A percentile compares a stretch with the other conserved stretches of the same genome.
phyloP scores from a whole-genome alignment of 208 protist genomes.

The Leishmania braziliensis region DNA sequence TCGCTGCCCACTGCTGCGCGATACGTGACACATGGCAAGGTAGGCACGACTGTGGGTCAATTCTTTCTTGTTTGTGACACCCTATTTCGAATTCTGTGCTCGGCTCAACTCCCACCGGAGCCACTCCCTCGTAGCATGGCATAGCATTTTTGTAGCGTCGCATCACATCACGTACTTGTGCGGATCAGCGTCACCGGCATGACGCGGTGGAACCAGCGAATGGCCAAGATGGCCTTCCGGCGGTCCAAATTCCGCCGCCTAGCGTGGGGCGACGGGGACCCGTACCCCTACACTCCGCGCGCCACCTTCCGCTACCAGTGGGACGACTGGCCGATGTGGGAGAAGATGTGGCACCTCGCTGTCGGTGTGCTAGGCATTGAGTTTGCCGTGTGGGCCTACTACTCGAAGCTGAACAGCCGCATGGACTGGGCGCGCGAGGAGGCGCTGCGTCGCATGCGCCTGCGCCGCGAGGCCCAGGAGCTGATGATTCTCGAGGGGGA shows the following conservation, averaged over 20 bases:
- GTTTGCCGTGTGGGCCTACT: conserved; percentile 84
- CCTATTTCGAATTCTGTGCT: no score
- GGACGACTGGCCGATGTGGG: conserved; percentile 91
- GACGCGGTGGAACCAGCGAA: conserved; percentile 88
- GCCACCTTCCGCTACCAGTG: conserved; percentile 91
- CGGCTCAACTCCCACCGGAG: no score
- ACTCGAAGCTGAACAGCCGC: conserved; percentile 81
- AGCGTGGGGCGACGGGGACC: conserved; percentile 89
- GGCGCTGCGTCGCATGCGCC: conserved; percentile 88
- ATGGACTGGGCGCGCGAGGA: conserved; percentile 92
- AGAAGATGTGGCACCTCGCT: conserved; percentile 85
- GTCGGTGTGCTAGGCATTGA: conserved; percentile 65
- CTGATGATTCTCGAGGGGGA: conserved; percentile 89
- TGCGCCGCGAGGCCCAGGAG: conserved; percentile 87
- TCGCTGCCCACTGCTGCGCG: no score
- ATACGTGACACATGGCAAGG: no score
- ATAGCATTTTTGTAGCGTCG: neutral
- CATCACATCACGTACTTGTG: neutral
- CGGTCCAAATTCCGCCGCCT: conserved; percentile 87
- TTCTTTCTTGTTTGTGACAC: no score
- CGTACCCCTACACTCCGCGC: conserved; percentile 89
- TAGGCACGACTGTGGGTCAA: no score
- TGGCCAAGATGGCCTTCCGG: conserved; percentile 91
- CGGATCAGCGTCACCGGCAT: conserved; percentile 21
- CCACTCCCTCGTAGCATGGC: no score